Evolutionary conservation across 129 eudicot species (phyloP).

Genomic region (Flaveria robusta): DNA sequence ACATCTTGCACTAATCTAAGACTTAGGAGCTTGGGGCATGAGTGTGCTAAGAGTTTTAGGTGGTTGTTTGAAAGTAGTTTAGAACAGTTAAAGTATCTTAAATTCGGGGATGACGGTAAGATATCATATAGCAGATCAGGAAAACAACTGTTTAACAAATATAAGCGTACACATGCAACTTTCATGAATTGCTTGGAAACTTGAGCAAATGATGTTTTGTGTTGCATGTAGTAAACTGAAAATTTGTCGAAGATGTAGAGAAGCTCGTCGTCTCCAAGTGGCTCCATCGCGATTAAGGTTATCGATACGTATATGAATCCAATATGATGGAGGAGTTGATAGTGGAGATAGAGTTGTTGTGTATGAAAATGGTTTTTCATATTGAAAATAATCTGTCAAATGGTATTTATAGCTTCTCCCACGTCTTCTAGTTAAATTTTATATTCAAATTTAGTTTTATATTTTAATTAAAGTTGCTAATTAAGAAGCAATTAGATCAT

Average conservation of each 20-base stretch:
- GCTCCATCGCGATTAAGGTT: not conserved
- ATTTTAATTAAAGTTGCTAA: not conserved
- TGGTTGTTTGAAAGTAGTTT: constrained; percentile 6
- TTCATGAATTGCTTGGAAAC: constrained; percentile 15
- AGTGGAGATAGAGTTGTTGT: no score
- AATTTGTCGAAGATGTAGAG: constrained; percentile 2
- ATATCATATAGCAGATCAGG: constrained; percentile 12
- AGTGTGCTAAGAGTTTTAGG: not conserved
- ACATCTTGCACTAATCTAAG: not conserved
- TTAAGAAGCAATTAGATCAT: not conserved
- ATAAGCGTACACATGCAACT: not conserved
- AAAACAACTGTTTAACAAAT: not conserved
- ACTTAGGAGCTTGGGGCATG: not conserved
- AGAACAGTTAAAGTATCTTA: not conserved
- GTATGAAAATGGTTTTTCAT: not conserved
- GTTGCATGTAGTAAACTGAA: not conserved
- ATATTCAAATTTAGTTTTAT: not conserved
- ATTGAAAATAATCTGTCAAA: not conserved
- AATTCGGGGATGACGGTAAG: not conserved
- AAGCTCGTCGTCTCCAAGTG: constrained; percentile 23
- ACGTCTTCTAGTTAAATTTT: not conserved
- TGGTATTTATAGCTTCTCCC: not conserved
- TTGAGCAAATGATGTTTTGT: not conserved
- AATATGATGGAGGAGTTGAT: not conserved
- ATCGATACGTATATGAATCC: not conserved